Evolutionary conservation across 1,284 basidiomycete species (phyloP), one percentile per base, ranked within the genome.

Genomic region (Coniferiporia sulphurascens): DNA sequence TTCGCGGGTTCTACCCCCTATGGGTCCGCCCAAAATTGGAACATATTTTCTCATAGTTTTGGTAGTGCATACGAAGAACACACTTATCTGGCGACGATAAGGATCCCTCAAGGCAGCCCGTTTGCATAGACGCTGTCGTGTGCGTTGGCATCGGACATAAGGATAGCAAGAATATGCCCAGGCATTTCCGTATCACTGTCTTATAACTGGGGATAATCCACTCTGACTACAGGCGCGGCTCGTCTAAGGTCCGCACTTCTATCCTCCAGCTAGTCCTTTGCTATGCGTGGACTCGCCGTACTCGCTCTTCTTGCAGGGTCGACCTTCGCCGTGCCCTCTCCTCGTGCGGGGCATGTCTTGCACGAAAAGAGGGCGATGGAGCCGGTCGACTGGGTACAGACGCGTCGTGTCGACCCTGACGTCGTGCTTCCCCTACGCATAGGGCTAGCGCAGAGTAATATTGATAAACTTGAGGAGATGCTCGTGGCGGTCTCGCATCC

Each of bases 401-500:
- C 48, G 1, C 50, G 61, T 36, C 62, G 61, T n/a, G 45, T 61
- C 52, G 56, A 55, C 10, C 52, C 62, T 10, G 22, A 51, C 15
- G 34, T 35, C 44, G 50, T 57, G 32, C 35, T 63, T 32, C 62
- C 60, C 12, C 45, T 63, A 19, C 55, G 60, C 3, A 56, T 63
- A 15, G 62, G 54, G 15, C 59, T 63, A 32, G 21, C 59, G 3
- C 62, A 63, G 49, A 48, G 38, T 46, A 70, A 70, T 54, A 22
- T 70, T 13, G 59, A 70, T 45, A 58, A 60, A 19, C 56, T 69
- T 36, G 59, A 70, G 27, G 66, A 70, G 21, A 59, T 65, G 50
- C 61, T 70, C 22, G 61, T 65, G 55, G 60, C 60, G 32, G 67
- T 70, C 10, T 68, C 69, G 10, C 58, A 69, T 58, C 69, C 69